Evolutionary conservation across 2,329 filamentous ascomycete genomes (phyloP).

Genomic region (Scortechinia acanthostroma): DNA sequence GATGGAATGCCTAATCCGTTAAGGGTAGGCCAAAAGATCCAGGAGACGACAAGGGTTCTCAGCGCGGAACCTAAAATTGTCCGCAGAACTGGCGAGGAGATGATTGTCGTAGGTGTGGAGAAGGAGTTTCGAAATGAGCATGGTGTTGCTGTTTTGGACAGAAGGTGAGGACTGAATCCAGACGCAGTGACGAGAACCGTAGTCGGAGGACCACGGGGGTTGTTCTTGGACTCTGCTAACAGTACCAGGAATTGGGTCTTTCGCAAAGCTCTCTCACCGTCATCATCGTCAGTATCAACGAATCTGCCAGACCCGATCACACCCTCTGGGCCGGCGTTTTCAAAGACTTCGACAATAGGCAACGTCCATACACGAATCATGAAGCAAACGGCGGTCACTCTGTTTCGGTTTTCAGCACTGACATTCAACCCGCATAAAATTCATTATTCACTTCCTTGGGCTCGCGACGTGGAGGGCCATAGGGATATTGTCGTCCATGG

Average conservation of each 20-base stretch:
- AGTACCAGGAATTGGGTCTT: constrained; percentile 1
- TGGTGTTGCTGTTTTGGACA: constrained; percentile 44
- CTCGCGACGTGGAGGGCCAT: constrained; percentile 60
- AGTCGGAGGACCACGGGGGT: not conserved
- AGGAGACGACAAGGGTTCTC: constrained; percentile 46
- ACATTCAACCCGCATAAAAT: constrained; percentile 85
- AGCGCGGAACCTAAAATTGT: constrained; percentile 28
- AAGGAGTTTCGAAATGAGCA: constrained; percentile 45
- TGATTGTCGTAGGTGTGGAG: constrained; percentile 59
- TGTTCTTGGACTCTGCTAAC: not conserved
- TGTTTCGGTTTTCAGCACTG: constrained; percentile 78
- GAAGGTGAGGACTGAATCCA: constrained; percentile 24
- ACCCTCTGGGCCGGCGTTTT: not conserved
- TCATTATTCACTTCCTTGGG: constrained; percentile 69
- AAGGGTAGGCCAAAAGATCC: constrained; percentile 43
- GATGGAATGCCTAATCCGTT: constrained; percentile 26
- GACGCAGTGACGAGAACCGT: not conserved
- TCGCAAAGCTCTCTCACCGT: not conserved
- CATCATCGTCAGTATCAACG: not conserved
- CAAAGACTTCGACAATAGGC: not conserved
- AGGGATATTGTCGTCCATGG: constrained; percentile 71
- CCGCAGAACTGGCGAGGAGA: constrained; percentile 50
- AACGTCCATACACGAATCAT: not conserved
- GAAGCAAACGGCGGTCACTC: constrained; percentile 34
- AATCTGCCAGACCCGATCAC: not conserved